Conservation (phyloP, 2,329 filamentous ascomycete species). For the Hypoxylon sp. region DNA sequence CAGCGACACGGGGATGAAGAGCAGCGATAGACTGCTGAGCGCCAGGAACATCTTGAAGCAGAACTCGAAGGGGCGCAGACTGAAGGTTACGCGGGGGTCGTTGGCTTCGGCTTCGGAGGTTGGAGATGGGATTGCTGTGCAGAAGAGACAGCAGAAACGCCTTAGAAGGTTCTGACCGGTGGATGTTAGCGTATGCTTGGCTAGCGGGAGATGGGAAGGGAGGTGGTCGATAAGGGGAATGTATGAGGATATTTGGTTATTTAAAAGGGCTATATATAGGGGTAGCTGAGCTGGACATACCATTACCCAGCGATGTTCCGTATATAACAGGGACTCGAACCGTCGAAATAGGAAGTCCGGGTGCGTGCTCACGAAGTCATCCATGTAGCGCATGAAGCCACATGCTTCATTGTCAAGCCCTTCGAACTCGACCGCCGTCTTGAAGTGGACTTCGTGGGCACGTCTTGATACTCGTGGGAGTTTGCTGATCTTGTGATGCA, state of each 20-base stretch:
- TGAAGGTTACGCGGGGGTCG: slow-evolving; percentile 22
- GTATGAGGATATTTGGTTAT: neutral
- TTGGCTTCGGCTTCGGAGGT: neutral
- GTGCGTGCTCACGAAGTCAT: slow-evolving; percentile 30
- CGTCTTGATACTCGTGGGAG: slow-evolving; percentile 22
- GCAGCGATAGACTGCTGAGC: slow-evolving; percentile 8
- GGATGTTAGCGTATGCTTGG: too few relatives aligned
- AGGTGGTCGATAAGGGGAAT: too few relatives aligned
- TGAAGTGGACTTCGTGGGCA: slow-evolving; percentile 24
- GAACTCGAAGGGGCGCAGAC: slow-evolving; percentile 10
- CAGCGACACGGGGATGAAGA: slow-evolving; percentile 28
- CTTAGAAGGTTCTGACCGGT: slow-evolving; percentile 15
- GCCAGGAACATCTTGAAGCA: slow-evolving; percentile 6
- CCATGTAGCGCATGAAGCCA: slow-evolving; percentile 30
- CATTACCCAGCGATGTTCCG: neutral
- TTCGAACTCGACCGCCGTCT: slow-evolving; percentile 2
- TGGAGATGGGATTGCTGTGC: neutral
- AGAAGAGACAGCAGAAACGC: slow-evolving; percentile 14
- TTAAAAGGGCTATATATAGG: neutral
- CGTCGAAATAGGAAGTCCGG: slow-evolving; percentile 28
- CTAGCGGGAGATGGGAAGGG: too few relatives aligned
- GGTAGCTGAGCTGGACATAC: slow-evolving; percentile 4
- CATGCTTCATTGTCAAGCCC: slow-evolving; percentile 28
- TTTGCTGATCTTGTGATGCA: slow-evolving; percentile 11
- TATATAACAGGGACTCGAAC: slow-evolving; percentile 30